A percentile compares a stretch with the other conserved stretches of the same genome.
These are phyloP conservation scores for Pseudogymnoascus verrucosus DNA, from an alignment of 2,329 filamentous ascomycete species.

Conservation along the genomic window DNA sequence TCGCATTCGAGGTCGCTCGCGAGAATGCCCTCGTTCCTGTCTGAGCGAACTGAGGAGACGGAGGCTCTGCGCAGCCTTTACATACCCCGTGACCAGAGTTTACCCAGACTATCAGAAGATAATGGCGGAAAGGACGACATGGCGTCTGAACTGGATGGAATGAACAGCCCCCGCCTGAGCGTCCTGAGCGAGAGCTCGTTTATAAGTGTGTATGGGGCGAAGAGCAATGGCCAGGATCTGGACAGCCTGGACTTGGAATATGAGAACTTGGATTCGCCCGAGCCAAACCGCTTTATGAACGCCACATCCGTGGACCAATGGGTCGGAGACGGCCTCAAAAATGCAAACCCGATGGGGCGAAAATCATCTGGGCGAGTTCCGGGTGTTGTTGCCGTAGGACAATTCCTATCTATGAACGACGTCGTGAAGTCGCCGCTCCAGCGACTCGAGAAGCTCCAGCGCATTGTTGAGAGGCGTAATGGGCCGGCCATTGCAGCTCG, in stretches of 20 bases:
- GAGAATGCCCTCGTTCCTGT: slow-evolving; percentile 58
- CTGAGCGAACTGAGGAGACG: slow-evolving; percentile 49
- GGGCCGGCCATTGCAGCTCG: slow-evolving; percentile 3
- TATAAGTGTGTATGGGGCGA: slow-evolving; percentile 53
- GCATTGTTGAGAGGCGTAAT: slow-evolving; percentile 19
- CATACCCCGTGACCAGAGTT: slow-evolving; percentile 35
- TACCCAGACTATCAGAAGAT: slow-evolving; percentile 40
- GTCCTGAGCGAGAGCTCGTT: slow-evolving; percentile 62
- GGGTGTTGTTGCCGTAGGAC: slow-evolving; percentile 15
- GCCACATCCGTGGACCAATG: slow-evolving; percentile 18
- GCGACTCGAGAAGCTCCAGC: slow-evolving; percentile 40
- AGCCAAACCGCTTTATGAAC: slow-evolving; percentile 2
- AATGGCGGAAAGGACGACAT: slow-evolving; percentile 26
- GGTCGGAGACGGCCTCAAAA: slow-evolving; percentile 15
- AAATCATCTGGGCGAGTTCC: not conserved
- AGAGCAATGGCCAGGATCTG: slow-evolving; percentile 18
- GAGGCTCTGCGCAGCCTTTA: slow-evolving; percentile 55
- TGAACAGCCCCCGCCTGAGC: slow-evolving; percentile 53
- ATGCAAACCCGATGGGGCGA: slow-evolving; percentile 26
- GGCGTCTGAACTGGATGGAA: slow-evolving; percentile 21
- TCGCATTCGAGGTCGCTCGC: slow-evolving; percentile 34
- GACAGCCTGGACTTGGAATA: slow-evolving; percentile 5
- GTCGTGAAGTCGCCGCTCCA: slow-evolving; percentile 45
- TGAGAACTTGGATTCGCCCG: not conserved
- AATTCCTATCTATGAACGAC: slow-evolving; percentile 40